Evolutionary conservation across 2,329 filamentous ascomycete genomes (phyloP).

Genomic region (Annulohypoxylon truncatum): DNA sequence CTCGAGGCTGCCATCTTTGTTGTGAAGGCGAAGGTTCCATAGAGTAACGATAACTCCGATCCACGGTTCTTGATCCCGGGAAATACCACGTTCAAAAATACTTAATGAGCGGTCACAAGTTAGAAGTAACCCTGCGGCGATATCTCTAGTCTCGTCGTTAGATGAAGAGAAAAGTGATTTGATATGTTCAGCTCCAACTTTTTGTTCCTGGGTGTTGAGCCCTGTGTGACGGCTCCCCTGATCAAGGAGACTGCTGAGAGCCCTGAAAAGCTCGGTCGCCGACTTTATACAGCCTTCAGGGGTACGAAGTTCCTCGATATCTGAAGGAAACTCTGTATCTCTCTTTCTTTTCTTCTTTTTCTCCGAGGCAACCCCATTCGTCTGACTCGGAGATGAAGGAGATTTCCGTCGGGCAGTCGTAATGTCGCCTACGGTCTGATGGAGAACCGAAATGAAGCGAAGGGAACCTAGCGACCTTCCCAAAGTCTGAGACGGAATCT

Average conservation of each 20-base stretch:
- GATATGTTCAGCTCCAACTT: conserved; percentile 68
- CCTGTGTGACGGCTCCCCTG: conserved; percentile 55
- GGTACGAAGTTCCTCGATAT: conserved; percentile 56
- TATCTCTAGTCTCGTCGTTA: conserved; percentile 58
- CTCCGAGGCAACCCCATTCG: conserved; percentile 39
- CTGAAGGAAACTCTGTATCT: conserved; percentile 52
- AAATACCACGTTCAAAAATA: conserved; percentile 48
- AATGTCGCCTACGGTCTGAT: conserved; percentile 72
- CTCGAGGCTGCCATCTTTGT: conserved; percentile 59
- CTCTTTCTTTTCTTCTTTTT: conserved; percentile 57
- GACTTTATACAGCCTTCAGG: conserved; percentile 58
- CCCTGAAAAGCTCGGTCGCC: conserved; percentile 60
- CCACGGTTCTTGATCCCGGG: conserved; percentile 59
- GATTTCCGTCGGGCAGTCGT: conserved; percentile 50
- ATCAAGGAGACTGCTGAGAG: conserved; percentile 59
- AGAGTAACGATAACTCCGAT: conserved; percentile 58
- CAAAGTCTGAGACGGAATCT: conserved; percentile 76
- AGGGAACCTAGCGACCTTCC: conserved; percentile 78
- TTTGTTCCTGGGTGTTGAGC: conserved; percentile 54
- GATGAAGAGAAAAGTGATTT: conserved; percentile 66
- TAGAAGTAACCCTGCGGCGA: conserved; percentile 59
- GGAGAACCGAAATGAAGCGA: conserved; percentile 73
- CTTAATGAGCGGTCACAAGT: conserved; percentile 58
- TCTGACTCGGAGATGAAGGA: conserved; percentile 7
- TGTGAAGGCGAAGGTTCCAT: conserved; percentile 67